Percentiles rank a stretch among this genome's conserved stretches.
phyloP scores from a whole-genome alignment of 495 filamentous ascomycete genomes.

The Aspergillus baeticus region DNA sequence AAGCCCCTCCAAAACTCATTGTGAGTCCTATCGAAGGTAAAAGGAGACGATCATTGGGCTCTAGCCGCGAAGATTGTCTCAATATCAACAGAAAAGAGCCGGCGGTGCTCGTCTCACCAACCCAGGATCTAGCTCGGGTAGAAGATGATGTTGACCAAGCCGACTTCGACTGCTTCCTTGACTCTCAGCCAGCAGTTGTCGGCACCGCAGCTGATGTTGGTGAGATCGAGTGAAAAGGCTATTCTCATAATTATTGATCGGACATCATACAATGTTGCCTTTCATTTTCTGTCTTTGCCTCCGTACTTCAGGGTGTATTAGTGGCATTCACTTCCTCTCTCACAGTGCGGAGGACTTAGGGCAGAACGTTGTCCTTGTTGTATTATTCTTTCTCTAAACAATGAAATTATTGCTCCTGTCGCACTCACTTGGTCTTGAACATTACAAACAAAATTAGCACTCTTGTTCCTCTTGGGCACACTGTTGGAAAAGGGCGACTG shows the following conservation, averaged over 20 bases:
- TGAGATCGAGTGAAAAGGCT: constrained; percentile 19
- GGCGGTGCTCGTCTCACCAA: constrained; percentile 12
- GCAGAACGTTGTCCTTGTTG: not conserved
- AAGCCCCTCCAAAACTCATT: constrained; percentile 17
- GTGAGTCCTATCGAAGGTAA: constrained; percentile 19
- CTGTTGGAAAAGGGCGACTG: no score
- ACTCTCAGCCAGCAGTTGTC: constrained; percentile 9
- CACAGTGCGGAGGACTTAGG: not conserved
- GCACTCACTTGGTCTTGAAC: not conserved
- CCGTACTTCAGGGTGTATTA: not conserved
- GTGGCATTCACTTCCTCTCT: not conserved
- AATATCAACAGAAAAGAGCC: constrained; percentile 15
- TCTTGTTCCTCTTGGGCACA: no score
- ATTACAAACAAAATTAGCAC: not conserved
- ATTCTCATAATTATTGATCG: constrained; percentile 4
- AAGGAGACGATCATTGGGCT: constrained; percentile 17
- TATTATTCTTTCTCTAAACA: constrained; percentile 4
- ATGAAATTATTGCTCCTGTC: not conserved
- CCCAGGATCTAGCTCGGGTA: constrained; percentile 14
- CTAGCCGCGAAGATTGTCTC: constrained; percentile 17
- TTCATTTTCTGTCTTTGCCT: constrained; percentile 1
- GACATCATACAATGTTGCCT: constrained; percentile 5
- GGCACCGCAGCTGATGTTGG: constrained; percentile 8
- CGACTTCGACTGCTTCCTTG: constrained; percentile 18
- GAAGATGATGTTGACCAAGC: constrained; percentile 17